Base-by-base conservation (phyloP, 441 rosid species). In the Corymbia citriodora region DNA sequence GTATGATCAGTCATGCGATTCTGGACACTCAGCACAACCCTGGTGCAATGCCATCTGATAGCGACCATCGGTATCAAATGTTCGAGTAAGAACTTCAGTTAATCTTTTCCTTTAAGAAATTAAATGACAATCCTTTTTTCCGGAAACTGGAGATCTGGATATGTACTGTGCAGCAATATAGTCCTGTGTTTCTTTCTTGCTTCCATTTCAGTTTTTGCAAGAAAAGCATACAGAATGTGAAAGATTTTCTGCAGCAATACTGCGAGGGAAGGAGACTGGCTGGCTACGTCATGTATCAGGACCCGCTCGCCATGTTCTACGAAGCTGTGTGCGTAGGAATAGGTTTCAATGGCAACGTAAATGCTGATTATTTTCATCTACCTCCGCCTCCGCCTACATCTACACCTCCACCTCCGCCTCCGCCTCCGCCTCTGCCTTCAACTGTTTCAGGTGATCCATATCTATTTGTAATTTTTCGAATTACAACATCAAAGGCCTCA, bases 1-100 rank as follows among this genome's bases (percentile, higher is more conserved):
- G 97, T 4, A 87, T 92, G 53, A 89, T 98, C 70, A 93, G 92
- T 70, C 99, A 98, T 92, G 98, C 96, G 29, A 50, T 95, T 89
- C 92, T 94, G 29, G 94, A 93, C 90, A 88, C 31, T 63, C 92
- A 55, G 49, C 88, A 81, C 2, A 55, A 53, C 49, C 85, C 4
- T 11, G 68, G 29, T 19, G 54, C 3, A 12, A 70, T 8, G 54
- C 61, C 87, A 59, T 72, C 50, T 3, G 25, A 45, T 0, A 7
- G 85, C 10, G 72, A 63, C 8, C 40, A 81, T 70, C 90, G 12
- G 19, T 63, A 90, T 83, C 93, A 93, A 52, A 93, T 94, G 91
- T 68, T 94, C 31, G 93, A 94, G 98, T 96, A 92, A 90, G 96
- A 91, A 86, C 68, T 61, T 87, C 19, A 57, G 25, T 36, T 7